These are phyloP conservation scores for Myxozyma kluyveri DNA, from an alignment of 805 yeast species.

Conservation along the genomic window DNA sequence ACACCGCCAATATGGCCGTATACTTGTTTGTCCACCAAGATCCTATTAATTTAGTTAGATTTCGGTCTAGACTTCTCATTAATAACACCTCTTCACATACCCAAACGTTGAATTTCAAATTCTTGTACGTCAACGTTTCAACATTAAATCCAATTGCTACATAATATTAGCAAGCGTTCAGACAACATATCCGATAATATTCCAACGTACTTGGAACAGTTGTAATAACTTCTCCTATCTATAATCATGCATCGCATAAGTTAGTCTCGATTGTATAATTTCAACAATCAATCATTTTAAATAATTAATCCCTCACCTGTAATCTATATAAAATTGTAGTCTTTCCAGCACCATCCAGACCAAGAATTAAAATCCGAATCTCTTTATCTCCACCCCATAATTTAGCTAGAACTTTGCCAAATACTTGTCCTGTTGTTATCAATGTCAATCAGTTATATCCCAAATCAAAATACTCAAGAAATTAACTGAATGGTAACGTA, in stretches of 20 bases:
- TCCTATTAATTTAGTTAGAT: conserved; percentile 40
- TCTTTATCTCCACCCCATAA: conserved; percentile 85
- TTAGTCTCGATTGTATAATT: neutral
- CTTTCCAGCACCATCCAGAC: conserved; percentile 91
- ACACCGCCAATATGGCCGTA: conserved; percentile 92
- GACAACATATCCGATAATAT: neutral
- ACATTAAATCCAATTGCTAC: conserved; percentile 59
- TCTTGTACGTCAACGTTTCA: conserved; percentile 77
- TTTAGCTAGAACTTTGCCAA: conserved; percentile 80
- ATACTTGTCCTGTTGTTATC: conserved; percentile 62
- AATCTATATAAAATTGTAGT: conserved; percentile 89
- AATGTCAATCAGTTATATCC: neutral
- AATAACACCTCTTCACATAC: conserved; percentile 5
- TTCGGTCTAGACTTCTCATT: neutral
- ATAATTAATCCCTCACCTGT: conserved; percentile 57
- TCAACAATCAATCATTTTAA: too few relatives aligned
- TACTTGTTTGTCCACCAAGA: conserved; percentile 92
- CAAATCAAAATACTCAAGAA: neutral
- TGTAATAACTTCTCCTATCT: conserved; percentile 73
- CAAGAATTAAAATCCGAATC: conserved; percentile 74
- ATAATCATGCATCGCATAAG: neutral
- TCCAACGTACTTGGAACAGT: conserved; percentile 69
- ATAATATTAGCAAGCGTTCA: neutral
- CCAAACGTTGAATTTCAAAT: conserved; percentile 84
- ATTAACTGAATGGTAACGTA: neutral